Conservation (phyloP, 257 asterid genomes). For the Nicotiana knightiana region DNA sequence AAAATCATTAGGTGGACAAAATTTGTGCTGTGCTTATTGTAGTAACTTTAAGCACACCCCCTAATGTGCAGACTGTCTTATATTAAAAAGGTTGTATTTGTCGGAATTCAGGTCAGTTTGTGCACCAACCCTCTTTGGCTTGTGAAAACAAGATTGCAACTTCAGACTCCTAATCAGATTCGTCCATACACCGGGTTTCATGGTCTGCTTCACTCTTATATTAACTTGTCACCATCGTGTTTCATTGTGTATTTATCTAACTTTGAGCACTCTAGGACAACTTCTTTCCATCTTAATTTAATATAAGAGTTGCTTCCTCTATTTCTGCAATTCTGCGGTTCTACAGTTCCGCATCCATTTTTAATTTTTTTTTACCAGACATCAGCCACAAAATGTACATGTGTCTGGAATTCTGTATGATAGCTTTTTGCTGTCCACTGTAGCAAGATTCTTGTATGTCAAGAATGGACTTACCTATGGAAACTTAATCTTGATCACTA, state of each 20-base stretch:
- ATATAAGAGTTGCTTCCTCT: not conserved
- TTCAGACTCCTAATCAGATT: slow-evolving; percentile 72
- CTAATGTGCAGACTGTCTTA: not conserved
- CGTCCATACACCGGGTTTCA: slow-evolving; percentile 85
- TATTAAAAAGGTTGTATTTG: slow-evolving; percentile 3
- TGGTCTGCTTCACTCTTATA: slow-evolving; percentile 44
- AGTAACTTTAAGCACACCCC: not conserved
- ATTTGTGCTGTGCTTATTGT: not conserved
- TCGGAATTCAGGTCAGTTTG: slow-evolving; percentile 50
- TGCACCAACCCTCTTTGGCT: slow-evolving; percentile 97
- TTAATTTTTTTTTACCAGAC: not conserved
- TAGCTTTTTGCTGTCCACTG: not conserved
- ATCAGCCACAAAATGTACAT: not conserved
- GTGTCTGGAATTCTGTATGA: not conserved
- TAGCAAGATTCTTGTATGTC: not conserved
- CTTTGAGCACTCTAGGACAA: not conserved
- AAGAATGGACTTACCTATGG: not conserved
- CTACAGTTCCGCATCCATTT: not conserved
- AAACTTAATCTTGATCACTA: not conserved
- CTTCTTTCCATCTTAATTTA: not conserved
- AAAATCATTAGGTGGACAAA: not conserved
- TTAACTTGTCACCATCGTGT: slow-evolving; percentile 6
- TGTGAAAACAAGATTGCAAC: slow-evolving; percentile 97
- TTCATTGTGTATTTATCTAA: not conserved
- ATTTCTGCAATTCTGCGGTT: not conserved